Evolutionary conservation across 75 land plant species (phyloP).

Genomic region (Sequoia sempervirens): DNA sequence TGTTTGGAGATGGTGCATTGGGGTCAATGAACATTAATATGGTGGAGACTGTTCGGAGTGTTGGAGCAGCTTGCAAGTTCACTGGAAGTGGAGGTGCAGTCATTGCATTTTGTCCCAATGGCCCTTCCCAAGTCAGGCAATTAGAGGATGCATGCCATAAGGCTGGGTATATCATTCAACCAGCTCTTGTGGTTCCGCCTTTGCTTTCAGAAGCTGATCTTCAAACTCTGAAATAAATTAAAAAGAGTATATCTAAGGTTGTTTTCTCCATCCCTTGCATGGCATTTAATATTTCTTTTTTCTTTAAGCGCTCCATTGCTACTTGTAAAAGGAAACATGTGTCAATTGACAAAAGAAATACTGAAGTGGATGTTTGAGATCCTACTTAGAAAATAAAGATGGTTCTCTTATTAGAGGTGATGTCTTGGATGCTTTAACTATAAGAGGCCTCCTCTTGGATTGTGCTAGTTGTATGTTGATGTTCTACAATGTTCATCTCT

Average conservation of each 20-base stretch:
- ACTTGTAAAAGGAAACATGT: background rate
- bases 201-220: slow-evolving; percentile 44
- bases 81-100: slow-evolving; percentile 98
- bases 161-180: slow-evolving; percentile 58
- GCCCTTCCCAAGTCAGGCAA: slow-evolving; percentile 59
- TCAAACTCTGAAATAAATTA: slow-evolving; percentile 18
- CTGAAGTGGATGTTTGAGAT: background rate
- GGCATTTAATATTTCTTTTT: background rate
- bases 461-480: background rate
- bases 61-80: slow-evolving; percentile 91
- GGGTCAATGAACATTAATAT: slow-evolving; percentile 75
- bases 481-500: background rate
- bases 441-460: background rate
- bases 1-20: slow-evolving; percentile 90
- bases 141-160: slow-evolving; percentile 60
- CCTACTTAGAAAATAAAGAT: background rate
- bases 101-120: slow-evolving; percentile 81
- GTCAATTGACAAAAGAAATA: background rate
- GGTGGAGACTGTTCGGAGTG: slow-evolving; percentile 78
- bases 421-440: background rate
- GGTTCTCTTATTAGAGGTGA: background rate
- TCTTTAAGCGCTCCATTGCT: background rate
- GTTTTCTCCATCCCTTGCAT: background rate
- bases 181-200: slow-evolving; percentile 46
- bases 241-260: background rate